phyloP scores from a whole-genome alignment of 768 basidiomycete species.

The Tephrocybe sp. region DNA sequence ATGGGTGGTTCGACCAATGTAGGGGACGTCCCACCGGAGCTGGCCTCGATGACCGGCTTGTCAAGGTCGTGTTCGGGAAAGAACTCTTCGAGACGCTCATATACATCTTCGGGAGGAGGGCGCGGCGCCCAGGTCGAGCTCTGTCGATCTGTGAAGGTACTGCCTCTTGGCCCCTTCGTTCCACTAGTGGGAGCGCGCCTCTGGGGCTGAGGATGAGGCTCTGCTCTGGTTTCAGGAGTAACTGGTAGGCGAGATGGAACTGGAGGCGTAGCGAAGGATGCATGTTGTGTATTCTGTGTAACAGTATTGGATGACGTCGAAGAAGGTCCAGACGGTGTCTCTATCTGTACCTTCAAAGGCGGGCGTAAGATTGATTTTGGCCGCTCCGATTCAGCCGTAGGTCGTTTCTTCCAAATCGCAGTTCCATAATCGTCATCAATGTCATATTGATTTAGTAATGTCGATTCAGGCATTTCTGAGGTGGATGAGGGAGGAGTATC shows the following conservation, averaged over 20 bases:
- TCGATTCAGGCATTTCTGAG: slow-evolving; percentile 16
- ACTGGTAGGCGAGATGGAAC: slow-evolving; percentile 21
- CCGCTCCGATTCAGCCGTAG: slow-evolving; percentile 26
- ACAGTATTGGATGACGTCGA: slow-evolving; percentile 4
- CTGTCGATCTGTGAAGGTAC: slow-evolving; percentile 61
- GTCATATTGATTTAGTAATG: slow-evolving; percentile 28
- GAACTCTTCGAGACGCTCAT: slow-evolving; percentile 89
- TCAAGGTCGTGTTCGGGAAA: slow-evolving; percentile 97
- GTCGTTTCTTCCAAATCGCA: slow-evolving; percentile 42
- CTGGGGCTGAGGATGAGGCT: slow-evolving; percentile 10
- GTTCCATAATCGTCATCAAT: slow-evolving; percentile 39
- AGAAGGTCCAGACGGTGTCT: slow-evolving; percentile 20
- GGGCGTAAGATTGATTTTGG: slow-evolving; percentile 38
- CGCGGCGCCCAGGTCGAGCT: slow-evolving; percentile 87
- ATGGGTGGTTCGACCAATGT: slow-evolving; percentile 56
- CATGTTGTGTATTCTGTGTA: slow-evolving; percentile 12
- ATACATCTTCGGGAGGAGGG: slow-evolving; percentile 89
- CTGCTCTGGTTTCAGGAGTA: slow-evolving; percentile 18
- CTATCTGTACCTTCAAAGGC: slow-evolving; percentile 45
- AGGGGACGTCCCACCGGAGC: slow-evolving; percentile 78
- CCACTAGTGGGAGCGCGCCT: slow-evolving; percentile 27
- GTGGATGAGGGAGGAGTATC: slow-evolving; percentile 21
- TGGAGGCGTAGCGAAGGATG: slow-evolving; percentile 22
- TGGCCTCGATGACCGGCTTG: slow-evolving; percentile 90
- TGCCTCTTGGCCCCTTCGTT: slow-evolving; percentile 37